phyloP scores from a whole-genome alignment of 2,329 filamentous ascomycete species.

The Xylariaceae sp. region DNA sequence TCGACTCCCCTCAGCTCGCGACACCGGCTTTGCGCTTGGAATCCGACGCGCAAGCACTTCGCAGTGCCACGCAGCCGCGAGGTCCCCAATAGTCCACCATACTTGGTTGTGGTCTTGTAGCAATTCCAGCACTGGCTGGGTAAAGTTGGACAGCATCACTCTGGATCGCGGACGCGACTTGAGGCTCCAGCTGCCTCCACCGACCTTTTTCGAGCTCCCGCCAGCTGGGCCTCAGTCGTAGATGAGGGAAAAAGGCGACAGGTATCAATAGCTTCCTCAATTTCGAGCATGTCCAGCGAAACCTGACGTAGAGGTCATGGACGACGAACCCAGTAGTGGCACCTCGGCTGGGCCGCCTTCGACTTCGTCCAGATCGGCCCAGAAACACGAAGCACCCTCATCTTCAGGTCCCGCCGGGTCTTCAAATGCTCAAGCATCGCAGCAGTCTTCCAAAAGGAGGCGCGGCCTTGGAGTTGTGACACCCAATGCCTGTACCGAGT shows the following conservation, averaged over 20 bases:
- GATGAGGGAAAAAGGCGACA: too few species aligned
- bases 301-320: conserved; percentile 21
- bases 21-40: conserved; percentile 6
- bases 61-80: background rate
- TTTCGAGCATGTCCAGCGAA: conserved; percentile 16
- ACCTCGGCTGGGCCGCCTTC: conserved; percentile 19
- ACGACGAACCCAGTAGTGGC: conserved; percentile 21
- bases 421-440: conserved; percentile 13
- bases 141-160: too few species aligned
- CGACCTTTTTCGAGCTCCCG: too few species aligned
- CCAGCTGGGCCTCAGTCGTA: too few species aligned
- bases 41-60: background rate
- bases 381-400: conserved; percentile 22
- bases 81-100: too few species aligned
- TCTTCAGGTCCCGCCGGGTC: conserved; percentile 6
- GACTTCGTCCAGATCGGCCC: conserved; percentile 16
- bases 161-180: too few species aligned
- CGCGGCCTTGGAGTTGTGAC: conserved; percentile 54
- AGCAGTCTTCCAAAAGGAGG: conserved; percentile 44
- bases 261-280: too few species aligned
- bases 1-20: background rate
- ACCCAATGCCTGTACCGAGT: conserved; percentile 58
- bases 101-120: too few species aligned
- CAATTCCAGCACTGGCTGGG: too few species aligned
- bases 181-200: too few species aligned